A percentile compares a stretch with the other conserved stretches of the same genome.
phyloP scores from a whole-genome alignment of 2,329 filamentous ascomycete genomes.

The Malbranchea cinnamomea region DNA sequence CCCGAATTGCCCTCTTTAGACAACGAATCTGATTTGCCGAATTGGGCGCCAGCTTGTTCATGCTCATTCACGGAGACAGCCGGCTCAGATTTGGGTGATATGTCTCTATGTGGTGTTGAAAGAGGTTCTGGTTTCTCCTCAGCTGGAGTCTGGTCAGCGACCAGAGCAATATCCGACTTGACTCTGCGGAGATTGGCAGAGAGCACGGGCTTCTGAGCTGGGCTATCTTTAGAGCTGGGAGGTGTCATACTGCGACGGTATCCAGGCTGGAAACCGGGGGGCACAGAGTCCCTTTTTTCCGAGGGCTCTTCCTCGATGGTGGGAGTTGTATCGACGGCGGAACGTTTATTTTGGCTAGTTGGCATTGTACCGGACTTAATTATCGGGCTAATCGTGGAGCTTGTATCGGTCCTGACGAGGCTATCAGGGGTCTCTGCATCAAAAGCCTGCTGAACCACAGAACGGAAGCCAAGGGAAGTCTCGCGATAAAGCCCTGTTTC shows the following conservation, averaged over 20 bases:
- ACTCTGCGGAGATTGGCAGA: constrained; percentile 26
- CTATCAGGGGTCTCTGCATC: constrained; percentile 44
- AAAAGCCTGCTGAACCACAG: constrained; percentile 51
- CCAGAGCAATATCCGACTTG: constrained; percentile 30
- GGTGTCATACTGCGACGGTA: constrained; percentile 44
- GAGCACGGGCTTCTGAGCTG: constrained; percentile 43
- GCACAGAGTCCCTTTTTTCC: constrained; percentile 8
- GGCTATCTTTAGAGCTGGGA: constrained; percentile 44
- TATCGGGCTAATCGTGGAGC: constrained; percentile 50
- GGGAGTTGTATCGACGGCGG: constrained; percentile 31
- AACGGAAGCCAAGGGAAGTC: constrained; percentile 40
- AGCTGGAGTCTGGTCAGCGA: too few relatives aligned
- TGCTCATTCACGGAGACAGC: too few relatives aligned
- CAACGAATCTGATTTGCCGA: too few relatives aligned
- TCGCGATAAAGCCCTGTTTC: constrained; percentile 33
- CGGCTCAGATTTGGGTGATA: too few relatives aligned
- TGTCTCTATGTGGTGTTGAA: too few relatives aligned
- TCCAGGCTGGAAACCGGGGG: constrained; percentile 33
- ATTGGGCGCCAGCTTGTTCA: too few relatives aligned
- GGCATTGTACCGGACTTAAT: constrained; percentile 41
- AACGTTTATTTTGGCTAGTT: constrained; percentile 21
- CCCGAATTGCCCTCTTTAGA: too few relatives aligned
- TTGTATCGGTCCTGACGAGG: constrained; percentile 41
- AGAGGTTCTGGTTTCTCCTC: neutral
- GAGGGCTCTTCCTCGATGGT: constrained; percentile 41